Evolutionary conservation across 2,329 filamentous ascomycete species (phyloP), one percentile per base, ranked within the genome.

Genomic region (Xylariaceae sp.): DNA sequence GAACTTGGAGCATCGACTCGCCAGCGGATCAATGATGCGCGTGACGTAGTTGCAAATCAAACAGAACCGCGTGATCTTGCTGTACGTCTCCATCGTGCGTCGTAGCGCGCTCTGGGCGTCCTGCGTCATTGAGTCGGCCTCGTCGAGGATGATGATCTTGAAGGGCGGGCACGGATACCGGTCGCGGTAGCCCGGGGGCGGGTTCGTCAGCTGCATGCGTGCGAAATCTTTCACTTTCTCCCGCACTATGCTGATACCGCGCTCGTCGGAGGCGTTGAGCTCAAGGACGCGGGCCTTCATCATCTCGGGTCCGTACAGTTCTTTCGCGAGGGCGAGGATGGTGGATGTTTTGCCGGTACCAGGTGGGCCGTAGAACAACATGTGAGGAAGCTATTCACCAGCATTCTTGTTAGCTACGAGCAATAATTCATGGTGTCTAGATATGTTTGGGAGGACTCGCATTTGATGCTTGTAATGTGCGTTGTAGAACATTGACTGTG

Each of bases 201-300:
- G 83, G 55, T 94, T 89, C 22, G 87, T 91, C 51, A 97, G 80
- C 67, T 96, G 92, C 76, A 94, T 92, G 49, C 92, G 83, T 19
- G 94, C 94, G 67, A 99, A 99, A 67, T 95, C 86, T 68, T 98
- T 98, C 66, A 99, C 90, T 68, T 97, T 97, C 62, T 96, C 89
- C 42, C 93, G 86, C 29, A 99, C 92, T 54, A 99, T 97, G 49
- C 82, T 86, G 64, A 99, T 97, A 42, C 94, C 94, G 55, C 93
- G 91, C 72, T 99, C 93, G 70, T 99, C 93, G 29, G 94, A 98
- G 58, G 94, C 94, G 70, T 99, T 99, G 62, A 98, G 83, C 72
- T 98, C 94, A 50, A 98, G 88, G n/a, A 98, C 93, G 39, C 94
- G 86, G 12, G 88, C 82, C 62, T 89, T 91, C 61, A 95, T 87